Base-by-base conservation (phyloP, 768 basidiomycete species). In the Podaxis sp. region DNA sequence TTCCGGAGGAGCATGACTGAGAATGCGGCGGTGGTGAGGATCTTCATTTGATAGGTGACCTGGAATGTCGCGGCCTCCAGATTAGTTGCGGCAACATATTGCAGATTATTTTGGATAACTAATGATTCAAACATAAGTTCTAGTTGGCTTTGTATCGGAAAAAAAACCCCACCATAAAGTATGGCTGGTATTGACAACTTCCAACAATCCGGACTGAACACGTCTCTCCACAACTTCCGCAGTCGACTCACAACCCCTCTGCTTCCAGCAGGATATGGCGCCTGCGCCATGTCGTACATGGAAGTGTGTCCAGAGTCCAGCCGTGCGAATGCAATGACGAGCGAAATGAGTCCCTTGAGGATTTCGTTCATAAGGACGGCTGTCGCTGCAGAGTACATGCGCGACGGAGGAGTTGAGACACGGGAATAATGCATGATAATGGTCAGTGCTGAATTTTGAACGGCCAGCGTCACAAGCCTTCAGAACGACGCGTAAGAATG, bases 381-480 rank as follows among this genome's bases (percentile, higher is more conserved):
- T 5, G 92, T 87, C 12, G 94, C 93, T n/a, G 96, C 91, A 38
- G 92, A 96, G 75, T 98, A 99, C 2, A 88, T 82, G 59, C 84
- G 81, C 58, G 88, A 86, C 0, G 91, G 85, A 2, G 91, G 81
- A 17, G 87, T 85, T 10, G 91, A 89, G 57, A 93, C 88, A 66
- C 95, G 87, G 41, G 96, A 97, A 76, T 96, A 93, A 79, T 97
- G 95, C 92, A 99, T 96, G 73, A 98, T 90, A 74, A 99, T 86
- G 37, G 94, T 91, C 60, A 99, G 73, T 60, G 87, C 78, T 22
- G 94, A 94, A 77, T 98, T 98, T 78, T 99, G 96, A 56, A 95
- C 84, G 55, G 93, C 93, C 72, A 95, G 83, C n/a, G 88, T 90
- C 63, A 91, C 81, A 61, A 93, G 82, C 56, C 91, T 93, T 13